Conservation (phyloP, 2,329 filamentous ascomycete species). For the Sclerotinia minor region DNA sequence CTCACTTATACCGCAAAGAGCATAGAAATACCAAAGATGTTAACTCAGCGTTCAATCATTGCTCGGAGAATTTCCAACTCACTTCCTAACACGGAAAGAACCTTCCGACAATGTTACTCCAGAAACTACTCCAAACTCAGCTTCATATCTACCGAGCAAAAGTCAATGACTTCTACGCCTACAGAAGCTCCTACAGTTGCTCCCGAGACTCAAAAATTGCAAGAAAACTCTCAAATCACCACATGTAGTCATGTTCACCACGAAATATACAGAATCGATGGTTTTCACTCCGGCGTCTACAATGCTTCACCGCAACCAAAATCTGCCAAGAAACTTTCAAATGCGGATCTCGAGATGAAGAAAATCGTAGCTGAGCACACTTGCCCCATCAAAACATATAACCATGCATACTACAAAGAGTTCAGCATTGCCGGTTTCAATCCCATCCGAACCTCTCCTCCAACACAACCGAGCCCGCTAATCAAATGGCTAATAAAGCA, state of each 20-base stretch:
- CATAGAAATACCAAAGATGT: background rate
- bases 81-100: background rate
- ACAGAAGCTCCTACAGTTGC: rapidly evolving
- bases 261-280: background rate
- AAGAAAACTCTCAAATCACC: background rate
- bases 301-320: background rate
- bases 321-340: too few relatives aligned
- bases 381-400: background rate
- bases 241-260: background rate
- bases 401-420: background rate
- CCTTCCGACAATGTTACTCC: background rate
- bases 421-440: background rate
- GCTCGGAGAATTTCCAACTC: too few relatives aligned
- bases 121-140: background rate
- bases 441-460: too few relatives aligned
- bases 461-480: too few relatives aligned
- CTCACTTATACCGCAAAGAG: too few relatives aligned
- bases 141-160: background rate
- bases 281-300: background rate
- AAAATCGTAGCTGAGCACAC: background rate
- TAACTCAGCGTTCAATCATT: background rate
- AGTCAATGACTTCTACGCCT: background rate
- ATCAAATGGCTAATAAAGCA: too few relatives aligned
- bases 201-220: background rate
- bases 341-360: too few relatives aligned